Conservation (phyloP, 495 filamentous ascomycete species). For the Tirmania nivea region DNA sequence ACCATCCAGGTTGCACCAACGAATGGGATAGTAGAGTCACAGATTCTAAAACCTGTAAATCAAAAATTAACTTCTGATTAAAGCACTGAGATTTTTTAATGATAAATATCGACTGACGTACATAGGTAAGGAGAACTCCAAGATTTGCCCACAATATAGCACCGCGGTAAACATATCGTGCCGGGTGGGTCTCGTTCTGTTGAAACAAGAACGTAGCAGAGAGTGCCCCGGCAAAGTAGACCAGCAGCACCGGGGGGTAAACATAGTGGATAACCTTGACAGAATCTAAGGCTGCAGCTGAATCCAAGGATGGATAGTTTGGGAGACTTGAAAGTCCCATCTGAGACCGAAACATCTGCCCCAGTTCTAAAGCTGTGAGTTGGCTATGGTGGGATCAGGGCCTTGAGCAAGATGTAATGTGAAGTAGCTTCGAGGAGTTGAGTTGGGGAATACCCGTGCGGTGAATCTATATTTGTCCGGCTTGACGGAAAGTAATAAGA, state of each 20-base stretch:
- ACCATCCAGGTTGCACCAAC: conserved; percentile 23
- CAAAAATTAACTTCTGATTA: too few species aligned
- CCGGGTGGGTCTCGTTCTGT: conserved; percentile 24
- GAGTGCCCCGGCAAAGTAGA: conserved; percentile 33
- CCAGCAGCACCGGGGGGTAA: conserved; percentile 32
- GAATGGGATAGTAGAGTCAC: conserved; percentile 23
- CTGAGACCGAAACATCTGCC: neutral
- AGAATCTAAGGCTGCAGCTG: neutral
- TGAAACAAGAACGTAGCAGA: conserved; percentile 33
- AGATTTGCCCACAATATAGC: conserved; percentile 29
- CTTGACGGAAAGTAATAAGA: too few species aligned
- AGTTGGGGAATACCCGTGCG: too few species aligned
- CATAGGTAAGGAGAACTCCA: conserved; percentile 28
- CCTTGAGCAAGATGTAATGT: neutral
- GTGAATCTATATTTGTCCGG: too few species aligned
- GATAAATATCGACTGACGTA: conserved; percentile 10
- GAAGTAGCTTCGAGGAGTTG: too few species aligned
- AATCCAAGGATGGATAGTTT: neutral
- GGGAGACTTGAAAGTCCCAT: neutral
- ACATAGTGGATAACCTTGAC: conserved; percentile 26
- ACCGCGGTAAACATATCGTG: conserved; percentile 24
- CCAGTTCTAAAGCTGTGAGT: neutral
- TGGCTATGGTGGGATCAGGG: neutral
- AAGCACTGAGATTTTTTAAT: too few species aligned
- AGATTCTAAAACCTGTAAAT: conserved; percentile 22